Evolutionary conservation across 148 eudicot genomes (phyloP), one percentile per base, ranked within the genome.

Genomic region (Fagopyrum homotropicum): DNA sequence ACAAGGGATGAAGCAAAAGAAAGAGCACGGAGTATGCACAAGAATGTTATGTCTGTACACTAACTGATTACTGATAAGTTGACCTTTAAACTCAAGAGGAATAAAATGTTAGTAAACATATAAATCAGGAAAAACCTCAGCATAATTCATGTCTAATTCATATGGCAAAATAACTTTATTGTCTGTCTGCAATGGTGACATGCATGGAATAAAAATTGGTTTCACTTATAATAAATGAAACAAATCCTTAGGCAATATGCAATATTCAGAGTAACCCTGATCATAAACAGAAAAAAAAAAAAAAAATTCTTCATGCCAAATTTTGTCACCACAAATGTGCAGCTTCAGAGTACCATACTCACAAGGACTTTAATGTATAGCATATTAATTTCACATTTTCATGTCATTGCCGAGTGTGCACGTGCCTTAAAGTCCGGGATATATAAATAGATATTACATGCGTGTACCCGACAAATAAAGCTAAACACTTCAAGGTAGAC

Each of bases 81-180:
- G 71, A 40, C 71, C 47, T 40, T 16, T 35, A 66, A 66, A 66
- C 19, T 66, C 71, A 66, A 66, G 71, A 66, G 46, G 71, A 66
- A 14, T 40, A 5, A n/a, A 40, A 57, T 19, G 3, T 17, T 17
- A 4, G 19, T 56, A 19, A 17, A 56, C 2, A 56, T 17, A 56
- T 17, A 6, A 17, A 56, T n/a, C 29, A 11, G 60, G 9, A 56
- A 14, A 9, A 16, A 56, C 17, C 60, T 55, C 60, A 55, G 19
- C 26, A 56, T 17, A 56, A 26, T n/a, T 56, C 26, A 56, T 16
- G 61, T 16, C 61, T 56, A 56, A 16, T 56, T n/a, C 17, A 56
- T 16, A 56, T 56, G 17, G 61, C 61, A 56, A 17, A 56, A 56
- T 16, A 52, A 52, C 17, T 57, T 26, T 22, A 9, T 14, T 22